Evolutionary conservation across 129 eudicot species (phyloP).

Genomic region (Flaveria brownii): DNA sequence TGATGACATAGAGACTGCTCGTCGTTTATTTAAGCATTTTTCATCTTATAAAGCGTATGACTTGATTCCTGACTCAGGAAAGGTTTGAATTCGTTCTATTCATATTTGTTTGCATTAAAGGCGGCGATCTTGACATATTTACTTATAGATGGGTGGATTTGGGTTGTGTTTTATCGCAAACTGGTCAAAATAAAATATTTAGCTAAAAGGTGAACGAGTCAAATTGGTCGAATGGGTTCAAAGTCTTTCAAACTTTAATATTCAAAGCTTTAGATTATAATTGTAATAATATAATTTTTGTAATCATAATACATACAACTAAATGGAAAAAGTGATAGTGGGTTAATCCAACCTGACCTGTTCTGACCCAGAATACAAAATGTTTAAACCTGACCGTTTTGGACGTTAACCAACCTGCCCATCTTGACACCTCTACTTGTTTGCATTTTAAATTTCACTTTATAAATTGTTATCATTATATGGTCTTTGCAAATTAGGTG

Average conservation of each 20-base stretch:
- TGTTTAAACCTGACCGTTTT: neutral
- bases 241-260: neutral
- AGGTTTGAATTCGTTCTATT: constrained; percentile 44
- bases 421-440: neutral
- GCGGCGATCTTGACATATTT: neutral
- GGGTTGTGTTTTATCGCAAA: constrained; percentile 7
- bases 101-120: neutral
- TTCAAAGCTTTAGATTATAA: neutral
- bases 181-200: neutral
- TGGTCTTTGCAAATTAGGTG: constrained; percentile 40
- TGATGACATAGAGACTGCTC: constrained; percentile 50
- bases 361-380: neutral
- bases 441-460: constrained; percentile 4
- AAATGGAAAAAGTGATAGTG: neutral
- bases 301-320: neutral
- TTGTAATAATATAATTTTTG: neutral
- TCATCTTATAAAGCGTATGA: constrained; percentile 49
- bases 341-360: neutral
- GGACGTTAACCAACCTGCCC: neutral
- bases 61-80: constrained; percentile 65
- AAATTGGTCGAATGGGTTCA: neutral
- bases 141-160: neutral
- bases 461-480: neutral
- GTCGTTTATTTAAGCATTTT: constrained; percentile 52
- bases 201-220: neutral